phyloP scores from a whole-genome alignment of 257 asterid genomes.

The Solanum chmielewskii region DNA sequence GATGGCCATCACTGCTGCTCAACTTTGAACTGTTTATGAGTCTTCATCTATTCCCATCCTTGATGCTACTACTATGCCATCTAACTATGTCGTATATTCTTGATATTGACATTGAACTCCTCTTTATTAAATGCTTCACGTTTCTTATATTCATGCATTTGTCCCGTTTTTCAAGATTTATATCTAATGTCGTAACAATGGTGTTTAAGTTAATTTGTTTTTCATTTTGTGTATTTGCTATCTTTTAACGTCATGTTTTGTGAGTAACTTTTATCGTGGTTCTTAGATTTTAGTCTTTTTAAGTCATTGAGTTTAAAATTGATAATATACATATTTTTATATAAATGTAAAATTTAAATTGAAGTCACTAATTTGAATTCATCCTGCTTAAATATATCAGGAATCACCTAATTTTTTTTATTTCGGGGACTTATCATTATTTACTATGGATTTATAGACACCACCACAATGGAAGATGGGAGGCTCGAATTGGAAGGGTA shows the following conservation, averaged over 20 bases:
- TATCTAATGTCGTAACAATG: no score
- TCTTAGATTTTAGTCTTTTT: background rate
- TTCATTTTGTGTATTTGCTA: background rate
- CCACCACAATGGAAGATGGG: conserved; percentile 99
- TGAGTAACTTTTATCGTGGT: background rate
- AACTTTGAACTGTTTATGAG: background rate
- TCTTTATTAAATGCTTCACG: background rate
- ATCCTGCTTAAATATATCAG: background rate
- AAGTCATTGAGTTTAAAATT: background rate
- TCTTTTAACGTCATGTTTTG: background rate
- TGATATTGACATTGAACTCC: background rate
- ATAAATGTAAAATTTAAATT: background rate
- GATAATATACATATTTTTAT: no score
- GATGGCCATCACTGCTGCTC: background rate
- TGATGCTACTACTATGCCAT: no score
- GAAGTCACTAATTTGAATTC: background rate
- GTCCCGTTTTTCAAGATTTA: background rate
- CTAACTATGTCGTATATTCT: background rate
- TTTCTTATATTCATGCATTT: background rate
- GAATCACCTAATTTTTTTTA: background rate
- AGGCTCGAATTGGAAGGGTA: conserved; percentile 93
- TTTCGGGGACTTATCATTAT: background rate
- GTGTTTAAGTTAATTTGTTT: background rate
- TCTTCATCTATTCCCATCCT: no score
- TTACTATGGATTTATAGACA: conserved; percentile 31